Conservation (phyloP, 768 basidiomycete species). For the Bullera alba region DNA sequence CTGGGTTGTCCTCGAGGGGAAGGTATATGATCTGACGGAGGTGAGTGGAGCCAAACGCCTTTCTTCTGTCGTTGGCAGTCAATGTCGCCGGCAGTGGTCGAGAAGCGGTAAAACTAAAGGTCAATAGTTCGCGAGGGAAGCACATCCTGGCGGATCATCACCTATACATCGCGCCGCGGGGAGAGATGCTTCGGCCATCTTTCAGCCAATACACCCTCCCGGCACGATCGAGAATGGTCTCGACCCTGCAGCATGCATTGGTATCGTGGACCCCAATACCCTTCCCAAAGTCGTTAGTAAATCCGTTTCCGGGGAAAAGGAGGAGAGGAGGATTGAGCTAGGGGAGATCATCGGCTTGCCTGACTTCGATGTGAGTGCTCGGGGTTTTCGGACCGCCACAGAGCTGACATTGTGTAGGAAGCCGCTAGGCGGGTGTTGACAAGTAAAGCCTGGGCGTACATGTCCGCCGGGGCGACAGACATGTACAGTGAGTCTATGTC, state of each 20-base stretch:
- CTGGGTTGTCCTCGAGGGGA: constrained; percentile 44
- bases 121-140: constrained; percentile 37
- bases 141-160: constrained; percentile 41
- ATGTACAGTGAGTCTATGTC: constrained; percentile 42
- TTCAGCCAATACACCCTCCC: constrained; percentile 43
- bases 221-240: constrained; percentile 44
- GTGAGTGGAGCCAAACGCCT: no score
- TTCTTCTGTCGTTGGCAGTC: no score
- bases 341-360: constrained; percentile 42
- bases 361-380: constrained; percentile 42
- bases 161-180: constrained; percentile 40
- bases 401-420: constrained; percentile 10
- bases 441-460: constrained; percentile 45
- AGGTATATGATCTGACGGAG: constrained; percentile 43
- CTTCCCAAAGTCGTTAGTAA: constrained; percentile 22
- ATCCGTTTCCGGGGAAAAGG: constrained; percentile 7
- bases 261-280: constrained; percentile 37
- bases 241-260: constrained; percentile 19
- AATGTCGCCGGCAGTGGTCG: neutral
- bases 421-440: constrained; percentile 38
- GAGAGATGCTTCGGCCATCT: constrained; percentile 37
- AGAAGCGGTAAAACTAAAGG: constrained; percentile 1
- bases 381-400: neutral
- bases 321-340: constrained; percentile 35
- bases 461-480: constrained; percentile 43